These are phyloP conservation scores for Aspergillus melleus DNA, from an alignment of 2,329 filamentous ascomycete species.

Conservation along the genomic window DNA sequence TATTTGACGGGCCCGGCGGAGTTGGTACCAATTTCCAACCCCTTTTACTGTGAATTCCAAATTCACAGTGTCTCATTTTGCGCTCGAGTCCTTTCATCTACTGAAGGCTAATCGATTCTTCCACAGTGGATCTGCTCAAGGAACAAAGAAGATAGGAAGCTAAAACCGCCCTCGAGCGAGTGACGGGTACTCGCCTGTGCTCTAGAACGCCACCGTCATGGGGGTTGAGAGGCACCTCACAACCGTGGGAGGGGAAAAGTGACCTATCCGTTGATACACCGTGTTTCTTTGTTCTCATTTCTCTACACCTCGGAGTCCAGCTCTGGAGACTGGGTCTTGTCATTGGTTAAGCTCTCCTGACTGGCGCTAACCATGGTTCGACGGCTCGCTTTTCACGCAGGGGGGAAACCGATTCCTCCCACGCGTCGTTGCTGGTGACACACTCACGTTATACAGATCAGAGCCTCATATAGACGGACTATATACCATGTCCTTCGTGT, in stretches of 20 bases:
- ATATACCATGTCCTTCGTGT: not conserved
- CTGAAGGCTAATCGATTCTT: not conserved
- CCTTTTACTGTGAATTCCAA: not conserved
- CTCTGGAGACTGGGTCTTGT: too few species aligned
- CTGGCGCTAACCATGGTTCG: not conserved
- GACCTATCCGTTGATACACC: not conserved
- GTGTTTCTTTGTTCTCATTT: not conserved
- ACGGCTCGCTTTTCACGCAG: not conserved
- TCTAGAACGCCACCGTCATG: not conserved
- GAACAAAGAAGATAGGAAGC: not conserved
- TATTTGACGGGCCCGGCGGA: not conserved
- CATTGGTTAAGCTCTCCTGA: not conserved
- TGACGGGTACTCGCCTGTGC: not conserved
- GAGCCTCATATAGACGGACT: not conserved
- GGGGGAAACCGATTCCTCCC: not conserved
- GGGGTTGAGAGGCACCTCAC: not conserved
- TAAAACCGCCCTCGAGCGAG: not conserved
- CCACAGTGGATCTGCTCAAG: not conserved
- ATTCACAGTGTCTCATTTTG: not conserved
- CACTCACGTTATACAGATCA: not conserved
- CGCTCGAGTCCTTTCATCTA: not conserved
- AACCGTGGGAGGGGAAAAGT: not conserved
- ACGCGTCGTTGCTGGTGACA: not conserved
- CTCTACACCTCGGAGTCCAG: not conserved
- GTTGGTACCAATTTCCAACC: not conserved